These are phyloP conservation scores for Xylaria longipes DNA, from an alignment of 495 filamentous ascomycete species.

Conservation along the genomic window DNA sequence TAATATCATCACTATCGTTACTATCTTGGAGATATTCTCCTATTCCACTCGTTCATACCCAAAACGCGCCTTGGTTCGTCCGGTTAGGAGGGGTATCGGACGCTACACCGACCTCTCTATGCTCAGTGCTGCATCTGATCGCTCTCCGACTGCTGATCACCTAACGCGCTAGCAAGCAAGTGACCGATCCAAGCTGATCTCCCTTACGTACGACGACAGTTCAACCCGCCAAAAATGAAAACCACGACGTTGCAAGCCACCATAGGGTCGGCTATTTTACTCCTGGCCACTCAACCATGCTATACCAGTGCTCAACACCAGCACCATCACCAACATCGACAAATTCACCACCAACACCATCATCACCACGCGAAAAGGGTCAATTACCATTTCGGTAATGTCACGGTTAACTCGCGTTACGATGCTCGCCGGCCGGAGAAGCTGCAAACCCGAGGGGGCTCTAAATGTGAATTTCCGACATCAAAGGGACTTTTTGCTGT, in stretches of 20 bases:
- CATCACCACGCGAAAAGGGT: slow-evolving; percentile 30
- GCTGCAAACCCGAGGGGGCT: slow-evolving; percentile 46
- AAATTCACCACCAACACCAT: slow-evolving; percentile 34
- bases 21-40: slow-evolving; percentile 25
- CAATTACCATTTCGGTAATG: slow-evolving; percentile 1
- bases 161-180: background rate
- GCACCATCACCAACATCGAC: slow-evolving; percentile 46
- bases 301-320: slow-evolving; percentile 40
- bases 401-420: slow-evolving; percentile 34
- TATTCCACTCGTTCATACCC: slow-evolving; percentile 25
- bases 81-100: background rate
- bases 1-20: slow-evolving; percentile 1
- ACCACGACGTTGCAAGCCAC: slow-evolving; percentile 55
- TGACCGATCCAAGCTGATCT: background rate
- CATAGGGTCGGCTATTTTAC: slow-evolving; percentile 54
- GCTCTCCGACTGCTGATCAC: background rate
- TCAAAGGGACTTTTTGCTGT: slow-evolving; percentile 73
- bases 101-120: background rate
- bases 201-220: slow-evolving; percentile 8
- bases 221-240: slow-evolving; percentile 53
- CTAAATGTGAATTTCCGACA: slow-evolving; percentile 68
- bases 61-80: background rate
- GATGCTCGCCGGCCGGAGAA: slow-evolving; percentile 30
- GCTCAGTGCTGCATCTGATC: slow-evolving; percentile 3
- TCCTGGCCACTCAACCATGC: slow-evolving; percentile 46